These are phyloP conservation scores for Triticum urartu DNA, from an alignment of 176 grass and related monocot species.

Conservation along the genomic window DNA sequence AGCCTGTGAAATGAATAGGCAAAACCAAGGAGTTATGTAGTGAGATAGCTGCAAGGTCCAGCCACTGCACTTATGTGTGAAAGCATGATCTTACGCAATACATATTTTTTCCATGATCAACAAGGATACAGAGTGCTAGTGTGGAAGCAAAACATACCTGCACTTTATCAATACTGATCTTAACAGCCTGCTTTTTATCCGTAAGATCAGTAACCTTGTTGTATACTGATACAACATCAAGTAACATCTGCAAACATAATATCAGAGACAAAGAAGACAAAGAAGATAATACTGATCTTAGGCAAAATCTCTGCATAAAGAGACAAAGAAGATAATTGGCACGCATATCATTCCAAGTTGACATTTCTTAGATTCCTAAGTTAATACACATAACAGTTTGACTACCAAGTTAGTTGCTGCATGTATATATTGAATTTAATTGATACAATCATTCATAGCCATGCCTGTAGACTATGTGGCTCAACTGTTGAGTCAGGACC, in stretches of 20 bases:
- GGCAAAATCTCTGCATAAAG: slow-evolving; percentile 16
- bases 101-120: not conserved
- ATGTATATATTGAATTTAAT: not conserved
- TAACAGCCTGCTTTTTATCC: slow-evolving; percentile 73
- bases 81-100: not conserved
- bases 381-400: not conserved
- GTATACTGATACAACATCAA: slow-evolving; percentile 71
- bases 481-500: slow-evolving; percentile 83
- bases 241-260: slow-evolving; percentile 58
- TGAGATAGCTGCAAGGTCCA: not conserved
- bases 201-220: slow-evolving; percentile 77
- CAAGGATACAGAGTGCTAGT: slow-evolving; percentile 4
- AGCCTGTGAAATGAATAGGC: slow-evolving; percentile 35
- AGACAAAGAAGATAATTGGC: slow-evolving; percentile 11
- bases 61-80: not conserved
- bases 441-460: slow-evolving; percentile 15
- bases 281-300: not conserved
- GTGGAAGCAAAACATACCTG: slow-evolving; percentile 53
- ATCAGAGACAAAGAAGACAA: not conserved
- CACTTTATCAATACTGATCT: slow-evolving; percentile 61
- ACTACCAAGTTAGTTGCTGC: not conserved
- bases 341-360: slow-evolving; percentile 20
- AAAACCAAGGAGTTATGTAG: not conserved
- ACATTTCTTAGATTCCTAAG: not conserved
- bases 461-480: slow-evolving; percentile 12